Base-by-base conservation (phyloP, 108 stramenopile genomes). In the Cyclostephanos tholiformis region DNA sequence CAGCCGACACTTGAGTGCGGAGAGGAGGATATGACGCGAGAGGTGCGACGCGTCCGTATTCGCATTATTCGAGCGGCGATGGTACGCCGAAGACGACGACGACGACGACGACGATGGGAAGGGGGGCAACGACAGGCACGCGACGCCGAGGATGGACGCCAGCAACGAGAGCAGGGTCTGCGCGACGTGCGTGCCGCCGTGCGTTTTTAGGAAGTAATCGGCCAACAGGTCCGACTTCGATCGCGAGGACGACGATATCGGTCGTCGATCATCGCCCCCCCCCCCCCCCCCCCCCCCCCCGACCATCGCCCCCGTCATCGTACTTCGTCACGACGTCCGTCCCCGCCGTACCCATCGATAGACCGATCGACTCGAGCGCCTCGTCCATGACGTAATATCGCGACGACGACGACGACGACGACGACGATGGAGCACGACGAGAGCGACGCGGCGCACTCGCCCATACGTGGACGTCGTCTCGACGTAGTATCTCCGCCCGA, bases 191-290 rank as follows among this genome's bases (percentile, higher is more conserved):
- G 89, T 87, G 4, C 93, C 93, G 11, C 90, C 90, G 55, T 94
- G 93, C 49, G 86, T 86, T 67, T 88, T 87, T 12, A 94, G 70
- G 65, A 94, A 94, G 76, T 94, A 94, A 58, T 91, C 82, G 38
- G 88, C 88, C 50, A 94, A 64, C 12, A 91, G 85, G 13, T 90
- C 76, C n/a, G n/a, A n/a, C n/a, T n/a, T n/a, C n/a, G n/a, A n/a
- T n/a, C n/a, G n/a, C 0, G 88, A 75, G 19, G 86, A 56, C 3
- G 86, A 65, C 19, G 84, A 84, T 67, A 4, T 20, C 26, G 19
- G 2, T 17, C 25, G 16, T 55, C 19, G 17, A 22, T 20, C 20
- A 26, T 55, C 25, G 22, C 8, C 9, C 17, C 4, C 26, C 53
- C 26, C 26, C 9, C 53, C 20, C 53, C 22, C 53, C 53, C 26